Conservation (phyloP, 1,284 basidiomycete genomes). For the Malassezia yamatoensis region DNA sequence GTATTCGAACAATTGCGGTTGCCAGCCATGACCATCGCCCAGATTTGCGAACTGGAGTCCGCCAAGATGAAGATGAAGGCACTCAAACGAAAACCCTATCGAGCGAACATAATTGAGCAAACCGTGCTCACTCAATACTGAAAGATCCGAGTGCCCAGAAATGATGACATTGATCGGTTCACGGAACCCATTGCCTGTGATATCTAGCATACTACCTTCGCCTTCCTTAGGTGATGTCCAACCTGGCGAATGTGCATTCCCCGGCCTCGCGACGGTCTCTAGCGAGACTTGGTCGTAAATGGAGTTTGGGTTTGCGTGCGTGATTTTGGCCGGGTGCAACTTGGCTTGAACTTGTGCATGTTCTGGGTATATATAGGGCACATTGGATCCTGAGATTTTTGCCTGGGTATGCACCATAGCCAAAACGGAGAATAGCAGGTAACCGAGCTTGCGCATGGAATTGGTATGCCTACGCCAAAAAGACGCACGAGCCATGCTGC, state of each 20-base stretch:
- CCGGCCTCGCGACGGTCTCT: slow-evolving; percentile 6
- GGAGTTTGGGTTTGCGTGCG: slow-evolving; percentile 20
- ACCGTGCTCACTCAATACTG: slow-evolving; percentile 63
- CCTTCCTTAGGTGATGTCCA: slow-evolving; percentile 30
- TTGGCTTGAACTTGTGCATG: not conserved
- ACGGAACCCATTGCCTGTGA: slow-evolving; percentile 63
- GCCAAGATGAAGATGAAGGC: slow-evolving; percentile 69
- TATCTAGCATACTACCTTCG: slow-evolving; percentile 39
- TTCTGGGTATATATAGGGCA: not conserved
- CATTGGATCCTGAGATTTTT: not conserved
- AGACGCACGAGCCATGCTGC: too few species aligned
- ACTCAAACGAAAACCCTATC: slow-evolving; percentile 65
- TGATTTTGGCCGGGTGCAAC: slow-evolving; percentile 20
- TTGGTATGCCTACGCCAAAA: too few species aligned
- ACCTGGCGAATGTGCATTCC: not conserved
- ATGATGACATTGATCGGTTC: slow-evolving; percentile 84
- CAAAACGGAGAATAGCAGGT: too few species aligned
- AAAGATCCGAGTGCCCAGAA: slow-evolving; percentile 65
- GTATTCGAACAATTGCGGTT: slow-evolving; percentile 45
- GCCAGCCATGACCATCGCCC: slow-evolving; percentile 66
- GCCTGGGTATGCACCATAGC: not conserved
- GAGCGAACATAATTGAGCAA: slow-evolving; percentile 64
- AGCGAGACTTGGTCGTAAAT: slow-evolving; percentile 21
- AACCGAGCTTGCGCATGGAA: too few species aligned
- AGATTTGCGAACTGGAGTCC: slow-evolving; percentile 64